Conservation (phyloP, 192 early-diverging fungal species). For the Cladochytrium replicatum region DNA sequence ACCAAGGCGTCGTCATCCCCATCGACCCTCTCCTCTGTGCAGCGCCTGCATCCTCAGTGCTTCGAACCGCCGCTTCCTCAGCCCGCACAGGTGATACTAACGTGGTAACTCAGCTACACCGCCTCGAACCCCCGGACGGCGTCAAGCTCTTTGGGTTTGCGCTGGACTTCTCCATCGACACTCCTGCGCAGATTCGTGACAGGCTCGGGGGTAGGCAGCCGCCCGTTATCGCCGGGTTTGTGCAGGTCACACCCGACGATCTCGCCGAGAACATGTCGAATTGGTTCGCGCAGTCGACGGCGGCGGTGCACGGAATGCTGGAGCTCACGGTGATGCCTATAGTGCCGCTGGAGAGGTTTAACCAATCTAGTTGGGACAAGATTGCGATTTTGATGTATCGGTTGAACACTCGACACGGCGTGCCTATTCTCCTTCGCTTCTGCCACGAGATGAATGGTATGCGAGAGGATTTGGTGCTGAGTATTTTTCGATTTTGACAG, state of each 20-base stretch:
- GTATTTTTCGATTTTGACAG: background rate
- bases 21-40: background rate
- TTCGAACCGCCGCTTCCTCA: background rate
- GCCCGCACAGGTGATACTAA: background rate
- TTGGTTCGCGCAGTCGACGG: background rate
- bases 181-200: background rate
- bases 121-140: background rate
- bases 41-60: background rate
- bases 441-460: conserved; percentile 32
- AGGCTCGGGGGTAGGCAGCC: background rate
- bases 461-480: background rate
- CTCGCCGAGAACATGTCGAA: background rate
- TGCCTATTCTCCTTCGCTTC: conserved; percentile 27
- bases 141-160: background rate
- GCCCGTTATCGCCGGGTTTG: background rate
- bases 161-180: background rate
- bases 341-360: conserved; percentile 12
- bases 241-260: background rate
- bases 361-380: conserved; percentile 1
- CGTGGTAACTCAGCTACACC: background rate
- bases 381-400: conserved; percentile 13
- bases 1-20: background rate
- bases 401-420: conserved; percentile 10
- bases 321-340: conserved; percentile 24
- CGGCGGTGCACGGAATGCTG: conserved; percentile 23